Base-by-base conservation (phyloP, 176 grass and related monocot species). In the Saccharum spontaneum region DNA sequence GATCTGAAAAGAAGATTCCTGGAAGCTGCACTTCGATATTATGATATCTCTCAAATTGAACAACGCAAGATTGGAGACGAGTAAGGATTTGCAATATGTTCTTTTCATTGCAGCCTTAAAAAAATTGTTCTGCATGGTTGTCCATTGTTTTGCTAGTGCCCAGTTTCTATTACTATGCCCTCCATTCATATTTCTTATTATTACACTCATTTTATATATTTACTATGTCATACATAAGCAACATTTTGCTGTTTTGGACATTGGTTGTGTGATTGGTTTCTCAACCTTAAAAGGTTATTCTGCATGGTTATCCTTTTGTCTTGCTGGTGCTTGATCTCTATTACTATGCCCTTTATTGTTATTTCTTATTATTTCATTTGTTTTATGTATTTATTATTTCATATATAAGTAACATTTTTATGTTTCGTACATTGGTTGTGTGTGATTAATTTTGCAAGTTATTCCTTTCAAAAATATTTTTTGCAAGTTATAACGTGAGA, bases 41-140 rank as follows among this genome's bases (percentile, higher is more conserved):
- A 99, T 77, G 86, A 91, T 71, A 99, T 99, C 66, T 99, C 97
- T 84, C 97, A 99, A 82, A 99, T 99, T 84, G 97, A 99, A 41
- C 92, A 97, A 39, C 94, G 92, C 46, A 87, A 94, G 82, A 97
- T 97, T 91, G 97, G 97, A 82, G 97, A 99, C 37, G 92, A 99
- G 97, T 99, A 92, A 92, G 97, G 76, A 2, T 76, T 66, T 14
- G 60, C 44, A 81, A 48, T 54, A 20, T 75, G 11, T 86, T 23
- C 16, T 83, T 20, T 63, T 71, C 16, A 5, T 77, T 8, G 11
- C 28, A 11, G 0, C 23, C 23, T 82, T 69, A 4, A 37, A 55
- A 55, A 30, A 40, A 7, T 44, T 78, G 17, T 37, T 44, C 10
- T 55, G 12, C 70, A 44, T 84, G 45, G 22, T 81, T 36, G 34